phyloP scores from a whole-genome alignment of 768 basidiomycete genomes.

The Arthromyces matolae region DNA sequence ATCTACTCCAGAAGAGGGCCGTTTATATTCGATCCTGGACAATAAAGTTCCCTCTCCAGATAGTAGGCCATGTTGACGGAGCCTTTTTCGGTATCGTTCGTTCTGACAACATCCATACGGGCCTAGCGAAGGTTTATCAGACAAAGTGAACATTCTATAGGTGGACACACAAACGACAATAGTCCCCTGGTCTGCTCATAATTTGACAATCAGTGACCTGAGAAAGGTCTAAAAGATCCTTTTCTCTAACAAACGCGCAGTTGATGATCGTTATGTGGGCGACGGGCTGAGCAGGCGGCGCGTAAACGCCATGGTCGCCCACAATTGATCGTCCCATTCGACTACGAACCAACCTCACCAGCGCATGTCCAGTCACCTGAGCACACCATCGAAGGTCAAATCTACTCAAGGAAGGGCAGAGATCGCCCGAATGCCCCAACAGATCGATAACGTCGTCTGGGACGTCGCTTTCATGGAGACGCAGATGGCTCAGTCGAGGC shows the following conservation, averaged over 20 bases:
- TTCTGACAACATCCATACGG: conserved; percentile 51
- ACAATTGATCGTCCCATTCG: conserved; percentile 20
- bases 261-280: conserved; percentile 49
- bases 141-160: conserved; percentile 2
- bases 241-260: conserved; percentile 53
- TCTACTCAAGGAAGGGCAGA: conserved; percentile 44
- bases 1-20: no score
- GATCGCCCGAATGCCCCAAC: conserved; percentile 30
- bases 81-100: conserved; percentile 49
- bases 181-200: conserved; percentile 40
- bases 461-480: conserved; percentile 58
- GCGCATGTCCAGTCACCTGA: conserved; percentile 45
- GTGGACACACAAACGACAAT: conserved; percentile 45
- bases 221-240: conserved; percentile 50
- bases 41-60: neutral
- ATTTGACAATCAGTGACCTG: conserved; percentile 44
- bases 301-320: neutral
- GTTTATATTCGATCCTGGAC: no score
- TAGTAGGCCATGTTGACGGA: conserved; percentile 31
- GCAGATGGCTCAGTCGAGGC: conserved; percentile 42
- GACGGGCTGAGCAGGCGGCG: conserved; percentile 28
- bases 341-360: conserved; percentile 47
- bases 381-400: conserved; percentile 62
- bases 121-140: conserved; percentile 27
- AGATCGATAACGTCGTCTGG: conserved; percentile 42